Base-by-base conservation (phyloP, 2,329 filamentous ascomycete species). In the Fusarium sp. region DNA sequence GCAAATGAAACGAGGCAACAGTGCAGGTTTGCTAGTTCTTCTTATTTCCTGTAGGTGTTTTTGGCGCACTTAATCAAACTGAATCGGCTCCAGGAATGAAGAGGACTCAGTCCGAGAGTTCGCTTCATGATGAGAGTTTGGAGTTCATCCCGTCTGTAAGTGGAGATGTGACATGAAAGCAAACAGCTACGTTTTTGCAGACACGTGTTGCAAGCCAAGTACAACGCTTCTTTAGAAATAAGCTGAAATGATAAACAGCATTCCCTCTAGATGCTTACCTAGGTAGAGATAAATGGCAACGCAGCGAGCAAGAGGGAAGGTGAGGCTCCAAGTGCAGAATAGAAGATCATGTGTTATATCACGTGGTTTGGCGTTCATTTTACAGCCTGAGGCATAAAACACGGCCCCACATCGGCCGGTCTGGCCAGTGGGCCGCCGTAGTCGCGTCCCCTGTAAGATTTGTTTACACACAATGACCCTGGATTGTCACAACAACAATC, bases 401-500 rank as follows among this genome's bases (percentile, higher is more conserved):
- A 57, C 59, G 64, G 58, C 65, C 75, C 74, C 71, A 75, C 66
- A 25, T 16, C 30, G 56, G 24, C 43, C 42, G 24, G 46, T 30
- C 25, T 29, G 18, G 45, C 45, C 27, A 58, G 59, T 58, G 58
- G 53, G 44, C 27, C 45, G 49, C 59, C 51, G 51, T 49, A 59
- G 68, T 66, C 75, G 75, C 75, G 75, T 76, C 71, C 50, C 66
- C 52, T 53, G 55, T 67, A 66, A 66, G 63, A 73, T 77, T 77
- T 78, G 77, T 78, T 77, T 77, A 78, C 77, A 69, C 63, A 63
- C 57, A 46, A 11, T 60, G 62, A 68, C 59, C 59, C 55, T 57
- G 54, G 62, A 75, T 72, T 75, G 69, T 66, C 72, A 76, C 71
- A 78, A 77, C 75, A 74, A 75, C 70, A 74, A 62, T 58, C 59